Percentiles rank a stretch among this genome's conserved stretches.
These are phyloP conservation scores for Rhodotorula paludigena DNA, from an alignment of 768 basidiomycete species.

Conservation along the genomic window DNA sequence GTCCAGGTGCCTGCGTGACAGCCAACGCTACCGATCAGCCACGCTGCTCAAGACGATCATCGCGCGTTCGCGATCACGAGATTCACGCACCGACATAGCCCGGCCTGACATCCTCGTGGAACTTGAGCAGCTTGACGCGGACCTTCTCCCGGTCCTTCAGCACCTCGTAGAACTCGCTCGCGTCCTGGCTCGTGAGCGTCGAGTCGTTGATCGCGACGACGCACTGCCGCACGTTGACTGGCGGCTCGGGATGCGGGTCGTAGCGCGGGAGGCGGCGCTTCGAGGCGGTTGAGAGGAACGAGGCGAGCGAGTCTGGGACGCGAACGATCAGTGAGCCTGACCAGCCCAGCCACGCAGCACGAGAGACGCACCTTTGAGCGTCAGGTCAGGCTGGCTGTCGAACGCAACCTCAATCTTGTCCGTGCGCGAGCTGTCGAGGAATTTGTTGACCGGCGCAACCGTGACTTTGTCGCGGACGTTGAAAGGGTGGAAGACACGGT, in stretches of 20 bases:
- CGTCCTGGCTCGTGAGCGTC: conserved; percentile 66
- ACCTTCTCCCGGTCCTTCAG: conserved; percentile 61
- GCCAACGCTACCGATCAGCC: too few species aligned
- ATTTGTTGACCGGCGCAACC: conserved; percentile 51
- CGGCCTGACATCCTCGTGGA: conserved; percentile 75
- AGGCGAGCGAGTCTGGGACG: conserved; percentile 26
- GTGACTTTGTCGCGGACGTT: conserved; percentile 66
- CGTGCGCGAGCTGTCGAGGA: background rate
- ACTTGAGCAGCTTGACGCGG: conserved; percentile 77
- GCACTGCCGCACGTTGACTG: conserved; percentile 52
- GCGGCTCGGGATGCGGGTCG: conserved; percentile 21
- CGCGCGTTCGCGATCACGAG: background rate
- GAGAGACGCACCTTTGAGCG: background rate
- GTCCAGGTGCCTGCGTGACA: conserved; percentile 67
- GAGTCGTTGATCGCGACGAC: conserved; percentile 68
- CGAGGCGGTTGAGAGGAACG: conserved; percentile 11
- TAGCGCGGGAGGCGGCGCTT: conserved; percentile 20
- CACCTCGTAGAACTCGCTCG: conserved; percentile 58
- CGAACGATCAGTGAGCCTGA: background rate
- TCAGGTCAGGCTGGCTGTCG: conserved; percentile 19
- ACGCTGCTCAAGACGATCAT: background rate
- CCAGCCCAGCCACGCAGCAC: background rate
- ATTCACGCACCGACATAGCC: conserved; percentile 68
- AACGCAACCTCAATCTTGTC: background rate
- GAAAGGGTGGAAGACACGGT: conserved; percentile 72